Percentiles rank a stretch among this genome's conserved stretches.
These are phyloP conservation scores for Tympanopsis confertula DNA, from an alignment of 2,329 filamentous ascomycete genomes.

Conservation along the genomic window DNA sequence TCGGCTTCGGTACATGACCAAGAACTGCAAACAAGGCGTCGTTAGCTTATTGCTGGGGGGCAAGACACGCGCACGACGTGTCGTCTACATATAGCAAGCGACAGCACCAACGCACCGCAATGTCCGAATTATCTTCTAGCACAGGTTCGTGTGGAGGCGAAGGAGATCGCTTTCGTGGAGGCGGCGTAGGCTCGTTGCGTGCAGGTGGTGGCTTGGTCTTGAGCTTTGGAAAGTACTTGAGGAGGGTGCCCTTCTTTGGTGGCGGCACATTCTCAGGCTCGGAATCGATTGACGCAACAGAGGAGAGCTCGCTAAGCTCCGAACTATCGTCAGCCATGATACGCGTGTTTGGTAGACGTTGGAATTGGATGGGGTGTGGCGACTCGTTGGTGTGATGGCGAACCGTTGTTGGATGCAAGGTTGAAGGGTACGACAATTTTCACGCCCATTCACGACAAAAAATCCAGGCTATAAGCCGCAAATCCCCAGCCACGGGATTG, in stretches of 20 bases:
- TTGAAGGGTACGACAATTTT: neutral
- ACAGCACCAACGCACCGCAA: conserved; percentile 61
- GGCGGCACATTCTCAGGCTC: conserved; percentile 36
- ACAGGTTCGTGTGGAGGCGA: conserved; percentile 86
- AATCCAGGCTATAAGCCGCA: neutral
- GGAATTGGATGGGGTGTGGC: neutral
- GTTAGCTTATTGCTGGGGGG: conserved; percentile 17
- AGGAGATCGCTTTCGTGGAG: conserved; percentile 65
- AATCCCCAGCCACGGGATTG: neutral
- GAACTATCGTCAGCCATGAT: neutral
- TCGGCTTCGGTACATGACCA: conserved; percentile 93
- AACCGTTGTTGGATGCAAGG: too few relatives aligned
- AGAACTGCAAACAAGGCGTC: conserved; percentile 51
- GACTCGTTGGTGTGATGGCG: too few relatives aligned
- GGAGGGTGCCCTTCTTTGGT: conserved; percentile 44
- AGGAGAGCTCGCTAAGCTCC: conserved; percentile 52
- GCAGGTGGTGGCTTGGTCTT: conserved; percentile 22
- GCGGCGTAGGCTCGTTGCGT: conserved; percentile 49
- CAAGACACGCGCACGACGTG: conserved; percentile 40
- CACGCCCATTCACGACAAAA: neutral
- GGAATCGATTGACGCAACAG: conserved; percentile 37
- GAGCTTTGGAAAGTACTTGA: conserved; percentile 54
- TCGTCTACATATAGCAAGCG: conserved; percentile 24
- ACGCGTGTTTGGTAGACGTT: neutral
- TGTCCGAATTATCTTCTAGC: conserved; percentile 79